These are phyloP conservation scores for Carex littledalei DNA, from an alignment of 176 grass and related monocot genomes.

Conservation along the genomic window DNA sequence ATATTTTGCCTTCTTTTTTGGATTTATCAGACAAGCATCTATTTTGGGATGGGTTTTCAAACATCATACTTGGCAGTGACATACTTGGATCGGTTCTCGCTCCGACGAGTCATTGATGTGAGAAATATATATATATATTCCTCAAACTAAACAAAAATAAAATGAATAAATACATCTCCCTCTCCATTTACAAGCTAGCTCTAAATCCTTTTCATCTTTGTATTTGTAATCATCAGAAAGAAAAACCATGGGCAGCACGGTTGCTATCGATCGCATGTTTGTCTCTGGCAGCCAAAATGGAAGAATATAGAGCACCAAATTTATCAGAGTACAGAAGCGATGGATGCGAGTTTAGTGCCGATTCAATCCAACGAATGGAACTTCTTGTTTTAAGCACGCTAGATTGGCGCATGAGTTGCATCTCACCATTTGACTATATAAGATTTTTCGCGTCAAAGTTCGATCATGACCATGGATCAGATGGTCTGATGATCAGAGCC, in stretches of 20 bases:
- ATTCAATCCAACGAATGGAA: constrained; percentile 61
- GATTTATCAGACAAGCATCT: constrained; percentile 44
- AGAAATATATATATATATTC: constrained; percentile 8
- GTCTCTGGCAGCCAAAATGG: constrained; percentile 90
- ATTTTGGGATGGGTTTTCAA: constrained; percentile 58
- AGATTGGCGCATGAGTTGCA: constrained; percentile 58
- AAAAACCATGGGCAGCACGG: constrained; percentile 56
- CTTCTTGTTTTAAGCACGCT: constrained; percentile 78
- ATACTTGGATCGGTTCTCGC: constrained; percentile 85
- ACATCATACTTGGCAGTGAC: constrained; percentile 66
- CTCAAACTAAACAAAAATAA: not conserved
- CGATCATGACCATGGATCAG: constrained; percentile 26
- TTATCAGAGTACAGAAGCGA: constrained; percentile 43
- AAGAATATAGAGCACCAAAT: constrained; percentile 54
- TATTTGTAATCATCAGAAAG: constrained; percentile 37
- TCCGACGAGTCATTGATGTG: constrained; percentile 61
- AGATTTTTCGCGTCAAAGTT: constrained; percentile 45
- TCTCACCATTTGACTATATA: constrained; percentile 81
- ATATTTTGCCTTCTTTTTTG: constrained; percentile 13
- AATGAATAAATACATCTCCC: not conserved
- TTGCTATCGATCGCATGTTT: constrained; percentile 67
- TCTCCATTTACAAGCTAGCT: not conserved
- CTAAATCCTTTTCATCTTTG: constrained; percentile 5
- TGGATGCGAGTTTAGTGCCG: constrained; percentile 45
- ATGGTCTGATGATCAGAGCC: constrained; percentile 24